These are phyloP conservation scores for Thalassiosira mediterranea DNA, from an alignment of 352 stramenopile species.

Conservation along the genomic window DNA sequence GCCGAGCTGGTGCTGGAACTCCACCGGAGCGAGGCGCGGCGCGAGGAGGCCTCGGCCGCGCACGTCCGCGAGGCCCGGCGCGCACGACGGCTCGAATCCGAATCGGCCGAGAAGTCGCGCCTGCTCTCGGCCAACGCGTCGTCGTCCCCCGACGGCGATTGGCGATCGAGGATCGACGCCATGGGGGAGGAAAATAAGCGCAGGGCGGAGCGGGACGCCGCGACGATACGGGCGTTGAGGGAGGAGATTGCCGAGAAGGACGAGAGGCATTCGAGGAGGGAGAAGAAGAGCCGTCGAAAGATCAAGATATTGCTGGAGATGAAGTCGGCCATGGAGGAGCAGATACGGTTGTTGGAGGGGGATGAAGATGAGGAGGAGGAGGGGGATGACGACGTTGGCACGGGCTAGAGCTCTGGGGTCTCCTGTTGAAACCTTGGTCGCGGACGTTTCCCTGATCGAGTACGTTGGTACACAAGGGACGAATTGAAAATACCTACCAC, in stretches of 20 bases:
- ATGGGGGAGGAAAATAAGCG: background rate
- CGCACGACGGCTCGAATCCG: background rate
- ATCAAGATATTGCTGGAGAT: constrained; percentile 18
- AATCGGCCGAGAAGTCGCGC: background rate
- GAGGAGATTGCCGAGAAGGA: background rate
- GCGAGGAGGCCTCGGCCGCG: background rate
- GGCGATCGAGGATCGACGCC: background rate
- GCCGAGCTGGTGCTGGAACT: constrained; percentile 1
- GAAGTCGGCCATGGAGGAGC: constrained; percentile 16
- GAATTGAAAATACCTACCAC: too few relatives aligned
- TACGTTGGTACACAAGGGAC: too few relatives aligned
- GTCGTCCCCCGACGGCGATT: background rate
- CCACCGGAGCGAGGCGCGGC: background rate
- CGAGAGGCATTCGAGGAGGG: constrained; percentile 1
- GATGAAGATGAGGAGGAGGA: too few relatives aligned
- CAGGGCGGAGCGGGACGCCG: background rate
- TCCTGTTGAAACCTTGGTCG: too few relatives aligned
- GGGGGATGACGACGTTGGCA: too few relatives aligned
- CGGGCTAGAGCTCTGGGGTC: too few relatives aligned
- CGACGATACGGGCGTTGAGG: background rate
- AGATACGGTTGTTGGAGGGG: constrained; percentile 14
- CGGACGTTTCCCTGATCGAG: too few relatives aligned
- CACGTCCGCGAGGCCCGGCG: background rate
- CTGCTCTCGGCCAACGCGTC: background rate
- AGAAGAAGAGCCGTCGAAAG: constrained; percentile 6